Base-by-base conservation (phyloP, 306 rosid genomes). In the Trifolium repens region DNA sequence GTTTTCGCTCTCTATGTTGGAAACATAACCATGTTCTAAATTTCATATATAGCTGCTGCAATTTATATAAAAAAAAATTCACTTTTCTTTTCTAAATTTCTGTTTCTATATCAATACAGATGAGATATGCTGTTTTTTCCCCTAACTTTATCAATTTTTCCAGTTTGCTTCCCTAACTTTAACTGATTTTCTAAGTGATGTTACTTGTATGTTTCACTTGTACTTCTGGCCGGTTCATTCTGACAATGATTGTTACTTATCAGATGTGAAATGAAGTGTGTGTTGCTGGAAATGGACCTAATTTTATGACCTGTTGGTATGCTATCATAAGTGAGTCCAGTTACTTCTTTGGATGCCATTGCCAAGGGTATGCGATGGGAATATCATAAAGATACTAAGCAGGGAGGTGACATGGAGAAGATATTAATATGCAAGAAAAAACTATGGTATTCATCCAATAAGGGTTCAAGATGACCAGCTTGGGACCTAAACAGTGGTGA, bases 201-300 rank as follows among this genome's bases (percentile, higher is more conserved):
- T 30, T 30, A 30, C 34, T 61, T 49, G 39, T 49, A 34, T 64
- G 37, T 53, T 53, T 65, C 27, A 61, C 43, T 37, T 43, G 39
- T 57, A 68, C 19, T 12, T 9, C 17, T 46, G 17, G 52, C 8
- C 32, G 42, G 63, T 58, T 72, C 66, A 40, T 6, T 13, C 17
- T 67, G 62, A 87, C 58, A 46, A 19, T 60, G 22, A 27, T 77
- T 60, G 34, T 11, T 73, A 65, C 26, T 72, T 71, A 67, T 72
- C 87, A 96, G 99, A 76, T 96, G 99, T 79, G 97, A 92, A 49
- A 89, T 92, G 98, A 92, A 96, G 84, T 80, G 74, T 30, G 90
- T 96, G 75, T 82, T 96, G 68, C 73, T 96, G 83, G 99, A 96
- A 86, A 96, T 96, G 99, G 98, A 96, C 83, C 82, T 97, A 66